These are phyloP conservation scores for Phaeosphaeriaceae sp. DNA, from an alignment of 2,329 filamentous ascomycete species.

Conservation along the genomic window DNA sequence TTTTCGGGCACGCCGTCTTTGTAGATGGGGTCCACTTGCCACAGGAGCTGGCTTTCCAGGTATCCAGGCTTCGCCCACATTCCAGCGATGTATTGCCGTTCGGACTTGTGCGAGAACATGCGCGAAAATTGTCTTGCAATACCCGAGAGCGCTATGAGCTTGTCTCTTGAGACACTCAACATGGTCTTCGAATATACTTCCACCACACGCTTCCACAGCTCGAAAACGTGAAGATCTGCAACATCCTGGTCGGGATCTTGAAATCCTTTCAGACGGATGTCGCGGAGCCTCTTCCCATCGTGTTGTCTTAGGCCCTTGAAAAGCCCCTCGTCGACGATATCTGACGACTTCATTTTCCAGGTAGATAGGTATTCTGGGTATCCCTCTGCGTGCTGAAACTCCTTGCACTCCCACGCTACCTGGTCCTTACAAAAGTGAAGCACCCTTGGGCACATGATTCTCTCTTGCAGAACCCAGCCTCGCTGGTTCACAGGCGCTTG, in stretches of 20 bases:
- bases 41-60: constrained; percentile 25
- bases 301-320: constrained; percentile 10
- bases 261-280: constrained; percentile 3
- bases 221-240: constrained; percentile 7
- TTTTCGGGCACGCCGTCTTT: constrained; percentile 6
- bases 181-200: constrained; percentile 20
- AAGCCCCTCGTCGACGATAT: background rate
- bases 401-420: constrained; percentile 29
- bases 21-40: constrained; percentile 14
- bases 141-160: constrained; percentile 24
- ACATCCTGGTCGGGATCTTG: constrained; percentile 7
- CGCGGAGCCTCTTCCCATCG: constrained; percentile 1
- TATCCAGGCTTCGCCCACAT: constrained; percentile 15
- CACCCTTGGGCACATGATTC: constrained; percentile 26
- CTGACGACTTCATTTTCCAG: background rate
- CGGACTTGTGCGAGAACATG: background rate
- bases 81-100: constrained; percentile 19
- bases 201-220: constrained; percentile 24
- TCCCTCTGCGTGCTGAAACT: constrained; percentile 12
- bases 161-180: constrained; percentile 16
- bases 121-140: constrained; percentile 13
- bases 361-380: constrained; percentile 1
- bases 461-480: constrained; percentile 35
- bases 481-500: constrained; percentile 21
- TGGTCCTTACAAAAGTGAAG: constrained; percentile 28